Evolutionary conservation across 2,329 filamentous ascomycete species (phyloP), one percentile per base, ranked within the genome.

Genomic region (Talaromyces sp.): DNA sequence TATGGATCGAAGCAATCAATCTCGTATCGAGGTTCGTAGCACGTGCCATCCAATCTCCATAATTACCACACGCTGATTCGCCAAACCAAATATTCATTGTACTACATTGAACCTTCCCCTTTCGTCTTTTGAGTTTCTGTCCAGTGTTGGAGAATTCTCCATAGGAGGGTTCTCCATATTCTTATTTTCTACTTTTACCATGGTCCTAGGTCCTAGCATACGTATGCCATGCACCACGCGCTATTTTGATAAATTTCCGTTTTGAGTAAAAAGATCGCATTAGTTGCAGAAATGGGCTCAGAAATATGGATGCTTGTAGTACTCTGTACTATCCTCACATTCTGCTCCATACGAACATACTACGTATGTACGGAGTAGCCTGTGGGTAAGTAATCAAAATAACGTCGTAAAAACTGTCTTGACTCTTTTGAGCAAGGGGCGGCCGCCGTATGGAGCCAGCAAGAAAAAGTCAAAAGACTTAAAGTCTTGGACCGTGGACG

Each of bases 401-500:
- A 47, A 13, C 19, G 45, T 47, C 45, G 11, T n/a, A 25, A 25
- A 25, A 19, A 47, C 40, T 25, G 45, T 43, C 17, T 6, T 45
- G 43, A 45, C 43, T 25, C 11, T 47, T 11, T 25, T 27, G 47
- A 27, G 22, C 13, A 51, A 51, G 47, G 13, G 22, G 25, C 47
- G 13, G 25, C 47, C 13, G 47, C 27, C 13, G 15, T 29, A 27
- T 27, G 22, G 25, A 51, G 47, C 13, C 47, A 29, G 47, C 47
- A 27, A 27, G 6, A 29, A 51, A 51, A 51, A 51, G 13, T 29
- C 47, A 27, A 17, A 51, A 51, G 22, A 51, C 29, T 51, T 51
- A 51, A 51, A 51, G 47, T 51, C 47, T 51, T 51, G 25, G 47
- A 51, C 47, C 47, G 47, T 51, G 47, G 47, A 51, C 25, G 10